Evolutionary conservation across 73 alveolate species (phyloP).

Genomic region (Durusdinium trenchii): DNA sequence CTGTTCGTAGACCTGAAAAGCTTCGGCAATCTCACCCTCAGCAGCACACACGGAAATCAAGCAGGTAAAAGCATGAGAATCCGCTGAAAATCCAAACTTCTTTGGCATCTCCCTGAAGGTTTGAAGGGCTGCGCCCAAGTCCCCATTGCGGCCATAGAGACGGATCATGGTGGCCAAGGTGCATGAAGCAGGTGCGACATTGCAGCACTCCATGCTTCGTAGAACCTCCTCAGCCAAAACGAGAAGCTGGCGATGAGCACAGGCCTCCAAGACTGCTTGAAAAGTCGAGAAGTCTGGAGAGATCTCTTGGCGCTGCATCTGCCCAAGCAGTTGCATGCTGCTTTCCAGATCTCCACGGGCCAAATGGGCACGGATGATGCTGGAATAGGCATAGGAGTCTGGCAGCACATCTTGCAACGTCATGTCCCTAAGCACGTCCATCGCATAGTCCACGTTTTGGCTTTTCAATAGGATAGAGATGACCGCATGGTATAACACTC

Average conservation of each 20-base stretch:
- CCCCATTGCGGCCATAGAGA: constrained; percentile 56
- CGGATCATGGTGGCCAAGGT: constrained; percentile 45
- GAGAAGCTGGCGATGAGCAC: constrained; percentile 41
- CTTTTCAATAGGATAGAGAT: constrained; percentile 10
- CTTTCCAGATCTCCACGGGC: constrained; percentile 68
- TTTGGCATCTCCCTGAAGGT: constrained; percentile 68
- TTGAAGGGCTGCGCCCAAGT: constrained; percentile 50
- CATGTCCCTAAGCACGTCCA: constrained; percentile 70
- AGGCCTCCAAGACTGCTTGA: constrained; percentile 73
- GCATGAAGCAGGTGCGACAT: neutral
- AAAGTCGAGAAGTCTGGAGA: constrained; percentile 47
- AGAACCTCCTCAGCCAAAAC: constrained; percentile 52
- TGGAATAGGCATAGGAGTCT: neutral
- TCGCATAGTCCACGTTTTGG: constrained; percentile 13
- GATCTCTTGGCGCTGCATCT: constrained; percentile 61
- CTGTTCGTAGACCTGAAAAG: constrained; percentile 67
- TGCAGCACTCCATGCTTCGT: neutral
- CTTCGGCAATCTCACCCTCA: constrained; percentile 78
- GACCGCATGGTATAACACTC: neutral
- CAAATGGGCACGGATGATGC: constrained; percentile 52
- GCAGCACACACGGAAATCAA: constrained; percentile 27
- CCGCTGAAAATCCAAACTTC: constrained; percentile 49
- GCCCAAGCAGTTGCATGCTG: constrained; percentile 51
- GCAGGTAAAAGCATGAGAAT: neutral
- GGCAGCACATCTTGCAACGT: constrained; percentile 44